These are phyloP conservation scores for Purpureocillium lavendulum DNA, from an alignment of 2,329 filamentous ascomycete genomes.

Conservation along the genomic window DNA sequence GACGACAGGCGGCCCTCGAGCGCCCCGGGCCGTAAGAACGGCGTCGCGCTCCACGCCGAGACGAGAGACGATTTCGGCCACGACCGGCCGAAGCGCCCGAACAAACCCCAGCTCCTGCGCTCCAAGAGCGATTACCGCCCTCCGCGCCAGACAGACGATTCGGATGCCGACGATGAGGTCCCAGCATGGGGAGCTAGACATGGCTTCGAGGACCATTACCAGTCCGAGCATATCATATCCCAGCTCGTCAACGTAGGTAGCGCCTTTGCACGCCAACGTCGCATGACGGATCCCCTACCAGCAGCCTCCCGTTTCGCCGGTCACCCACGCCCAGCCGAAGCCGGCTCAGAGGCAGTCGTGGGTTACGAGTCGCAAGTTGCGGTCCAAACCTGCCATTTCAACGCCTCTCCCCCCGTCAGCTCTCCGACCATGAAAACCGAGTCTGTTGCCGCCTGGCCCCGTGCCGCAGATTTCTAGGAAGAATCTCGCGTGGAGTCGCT, in stretches of 20 bases:
- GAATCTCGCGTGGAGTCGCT: slow-evolving; percentile 2
- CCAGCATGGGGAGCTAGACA: slow-evolving; percentile 59
- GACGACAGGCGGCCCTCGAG: slow-evolving; percentile 34
- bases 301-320: too few relatives aligned
- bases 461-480: slow-evolving; percentile 1
- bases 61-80: slow-evolving; percentile 23
- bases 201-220: slow-evolving; percentile 88
- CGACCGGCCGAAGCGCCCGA: slow-evolving; percentile 26
- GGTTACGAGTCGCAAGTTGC: too few relatives aligned
- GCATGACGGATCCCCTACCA: too few relatives aligned
- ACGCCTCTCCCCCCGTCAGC: too few relatives aligned
- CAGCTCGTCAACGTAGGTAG: slow-evolving; percentile 68
- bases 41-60: slow-evolving; percentile 12
- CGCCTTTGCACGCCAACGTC: not conserved
- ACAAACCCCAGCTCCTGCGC: slow-evolving; percentile 43
- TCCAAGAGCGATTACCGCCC: slow-evolving; percentile 47
- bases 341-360: too few relatives aligned
- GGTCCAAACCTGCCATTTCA: too few relatives aligned
- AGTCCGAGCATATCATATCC: slow-evolving; percentile 81
- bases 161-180: slow-evolving; percentile 29
- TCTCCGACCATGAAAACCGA: too few relatives aligned
- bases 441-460: too few relatives aligned
- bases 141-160: slow-evolving; percentile 30
- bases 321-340: too few relatives aligned
- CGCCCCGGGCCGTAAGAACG: slow-evolving; percentile 35